Conservation (phyloP, 2,329 filamentous ascomycete species). For the Trichoderma sp. region DNA sequence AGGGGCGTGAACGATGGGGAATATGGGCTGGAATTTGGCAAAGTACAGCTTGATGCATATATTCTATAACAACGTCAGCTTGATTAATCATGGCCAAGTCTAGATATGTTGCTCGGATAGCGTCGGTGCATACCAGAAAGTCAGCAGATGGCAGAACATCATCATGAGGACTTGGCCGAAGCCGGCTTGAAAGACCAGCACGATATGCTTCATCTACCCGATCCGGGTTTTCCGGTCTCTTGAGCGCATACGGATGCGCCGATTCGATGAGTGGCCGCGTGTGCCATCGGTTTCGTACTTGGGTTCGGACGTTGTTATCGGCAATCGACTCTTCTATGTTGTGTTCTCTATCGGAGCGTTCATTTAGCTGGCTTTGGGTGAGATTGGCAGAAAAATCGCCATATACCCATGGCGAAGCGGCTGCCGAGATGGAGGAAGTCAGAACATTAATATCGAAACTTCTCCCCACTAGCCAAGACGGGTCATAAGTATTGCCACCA, state of each 20-base stretch:
- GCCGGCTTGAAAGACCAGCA: constrained; percentile 14
- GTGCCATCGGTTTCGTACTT: neutral
- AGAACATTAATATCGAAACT: neutral
- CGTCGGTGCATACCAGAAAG: constrained; percentile 20
- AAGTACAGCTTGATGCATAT: constrained; percentile 26
- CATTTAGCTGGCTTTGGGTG: neutral
- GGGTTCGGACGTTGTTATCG: neutral
- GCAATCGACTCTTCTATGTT: neutral
- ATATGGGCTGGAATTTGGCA: constrained; percentile 25
- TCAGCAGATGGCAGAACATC: constrained; percentile 22
- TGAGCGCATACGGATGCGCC: neutral
- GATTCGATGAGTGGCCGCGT: neutral
- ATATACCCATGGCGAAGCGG: neutral
- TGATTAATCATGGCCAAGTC: neutral
- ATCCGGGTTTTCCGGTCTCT: neutral
- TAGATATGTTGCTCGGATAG: neutral
- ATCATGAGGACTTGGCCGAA: constrained; percentile 10
- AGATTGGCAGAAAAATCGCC: neutral
- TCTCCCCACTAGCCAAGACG: neutral
- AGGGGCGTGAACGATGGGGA: constrained; percentile 24
- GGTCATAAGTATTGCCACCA: neutral
- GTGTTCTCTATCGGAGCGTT: neutral
- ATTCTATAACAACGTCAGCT: constrained; percentile 19
- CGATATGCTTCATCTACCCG: constrained; percentile 20
- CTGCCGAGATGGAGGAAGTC: neutral